Conservation (phyloP, 139 green algal genomes). For the Picochlorum costavermella region DNA sequence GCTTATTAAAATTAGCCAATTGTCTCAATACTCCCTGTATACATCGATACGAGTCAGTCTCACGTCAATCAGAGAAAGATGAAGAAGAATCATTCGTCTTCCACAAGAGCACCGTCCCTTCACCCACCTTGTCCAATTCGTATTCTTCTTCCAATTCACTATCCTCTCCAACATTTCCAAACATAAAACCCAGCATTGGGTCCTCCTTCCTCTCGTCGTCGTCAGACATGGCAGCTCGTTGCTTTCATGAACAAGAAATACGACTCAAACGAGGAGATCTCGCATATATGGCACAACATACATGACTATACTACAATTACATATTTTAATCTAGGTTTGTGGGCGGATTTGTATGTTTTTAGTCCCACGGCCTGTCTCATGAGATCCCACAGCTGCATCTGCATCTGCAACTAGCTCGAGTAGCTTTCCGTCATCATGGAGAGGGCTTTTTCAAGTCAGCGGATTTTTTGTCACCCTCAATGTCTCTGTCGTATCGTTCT, state of each 20-base stretch:
- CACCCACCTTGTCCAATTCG: too few species aligned
- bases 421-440: too few species aligned
- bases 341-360: neutral
- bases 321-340: neutral
- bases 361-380: neutral
- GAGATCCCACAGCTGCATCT: neutral
- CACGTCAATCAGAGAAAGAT: neutral
- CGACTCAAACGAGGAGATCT: neutral
- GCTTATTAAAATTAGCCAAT: neutral
- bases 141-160: slow-evolving; percentile 27
- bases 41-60: neutral
- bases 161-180: slow-evolving; percentile 31
- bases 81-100: neutral
- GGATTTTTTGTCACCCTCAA: too few species aligned
- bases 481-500: too few species aligned
- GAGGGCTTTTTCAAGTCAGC: too few species aligned
- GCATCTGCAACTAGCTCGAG: too few species aligned
- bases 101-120: too few species aligned
- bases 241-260: neutral
- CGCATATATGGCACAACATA: neutral
- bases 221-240: slow-evolving; percentile 5
- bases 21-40: neutral
- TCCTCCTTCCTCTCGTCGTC: slow-evolving; percentile 7
- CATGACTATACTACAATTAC: neutral
- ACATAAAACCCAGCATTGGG: slow-evolving; percentile 6